A percentile compares a stretch with the other conserved stretches of the same genome.
phyloP scores from a whole-genome alignment of 2,329 filamentous ascomycete species.

The Fulvia fulva region DNA sequence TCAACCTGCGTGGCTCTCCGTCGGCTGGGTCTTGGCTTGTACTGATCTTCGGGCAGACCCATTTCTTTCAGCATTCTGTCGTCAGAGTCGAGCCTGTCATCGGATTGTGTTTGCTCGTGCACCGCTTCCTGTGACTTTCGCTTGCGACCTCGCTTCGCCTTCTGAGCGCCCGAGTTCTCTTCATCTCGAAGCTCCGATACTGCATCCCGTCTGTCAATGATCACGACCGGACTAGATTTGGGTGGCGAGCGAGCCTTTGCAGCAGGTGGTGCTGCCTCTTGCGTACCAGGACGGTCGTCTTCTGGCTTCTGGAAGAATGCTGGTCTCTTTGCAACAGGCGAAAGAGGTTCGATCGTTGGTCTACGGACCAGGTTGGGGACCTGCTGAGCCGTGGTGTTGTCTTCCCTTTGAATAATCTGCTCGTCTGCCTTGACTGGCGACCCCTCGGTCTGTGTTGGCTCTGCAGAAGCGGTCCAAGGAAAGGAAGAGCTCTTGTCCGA shows the following conservation, averaged over 20 bases:
- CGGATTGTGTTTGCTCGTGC: not conserved
- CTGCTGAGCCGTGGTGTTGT: not conserved
- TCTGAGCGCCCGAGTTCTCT: constrained; percentile 8
- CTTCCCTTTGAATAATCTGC: not conserved
- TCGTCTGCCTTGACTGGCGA: not conserved
- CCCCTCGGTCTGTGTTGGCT: constrained; percentile 2
- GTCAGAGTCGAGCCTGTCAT: constrained; percentile 27
- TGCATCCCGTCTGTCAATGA: constrained; percentile 10
- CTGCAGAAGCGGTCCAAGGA: constrained; percentile 23
- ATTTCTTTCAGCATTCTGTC: constrained; percentile 24
- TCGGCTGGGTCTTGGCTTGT: constrained; percentile 38
- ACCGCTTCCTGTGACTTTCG: constrained; percentile 16
- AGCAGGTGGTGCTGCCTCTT: not conserved
- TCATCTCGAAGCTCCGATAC: constrained; percentile 11
- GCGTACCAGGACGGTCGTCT: not conserved
- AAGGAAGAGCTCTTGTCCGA: constrained; percentile 25
- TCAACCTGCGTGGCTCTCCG: constrained; percentile 28
- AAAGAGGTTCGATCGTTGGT: not conserved
- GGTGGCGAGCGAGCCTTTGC: constrained; percentile 1
- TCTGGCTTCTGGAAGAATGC: not conserved
- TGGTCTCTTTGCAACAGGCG: not conserved
- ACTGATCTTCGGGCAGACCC: constrained; percentile 38
- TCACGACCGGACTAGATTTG: constrained; percentile 17
- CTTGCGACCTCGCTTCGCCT: constrained; percentile 18
- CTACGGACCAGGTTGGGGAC: not conserved